These are phyloP conservation scores for Mytilinidion resinicola DNA, from an alignment of 495 filamentous ascomycete species.

Conservation along the genomic window DNA sequence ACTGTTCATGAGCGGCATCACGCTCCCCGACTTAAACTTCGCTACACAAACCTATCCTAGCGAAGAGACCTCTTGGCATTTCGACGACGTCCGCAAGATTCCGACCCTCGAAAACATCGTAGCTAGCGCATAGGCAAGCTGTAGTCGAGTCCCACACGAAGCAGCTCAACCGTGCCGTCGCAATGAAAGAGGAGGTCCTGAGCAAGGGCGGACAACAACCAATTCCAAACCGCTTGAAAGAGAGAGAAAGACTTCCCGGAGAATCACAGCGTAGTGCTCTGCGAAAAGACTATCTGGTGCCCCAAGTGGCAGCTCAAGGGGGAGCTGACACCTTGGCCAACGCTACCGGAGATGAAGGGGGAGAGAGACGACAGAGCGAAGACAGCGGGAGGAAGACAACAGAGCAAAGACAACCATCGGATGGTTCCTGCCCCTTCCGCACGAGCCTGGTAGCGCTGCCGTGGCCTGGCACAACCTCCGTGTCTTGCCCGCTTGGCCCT, in stretches of 20 bases:
- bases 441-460: constrained; percentile 18
- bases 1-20: too few species aligned
- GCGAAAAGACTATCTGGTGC: constrained; percentile 25
- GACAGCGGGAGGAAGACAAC: constrained; percentile 29
- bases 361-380: too few species aligned
- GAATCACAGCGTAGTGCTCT: constrained; percentile 8
- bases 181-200: constrained; percentile 1
- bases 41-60: too few species aligned
- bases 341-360: constrained; percentile 22
- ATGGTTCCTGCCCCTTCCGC: constrained; percentile 20
- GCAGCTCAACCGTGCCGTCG: background rate
- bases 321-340: constrained; percentile 24
- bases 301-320: constrained; percentile 22
- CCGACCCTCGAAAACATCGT: too few species aligned
- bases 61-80: too few species aligned
- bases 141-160: constrained; percentile 3
- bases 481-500: constrained; percentile 4
- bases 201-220: background rate
- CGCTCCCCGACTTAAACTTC: too few species aligned
- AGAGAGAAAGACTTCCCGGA: background rate
- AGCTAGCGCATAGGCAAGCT: constrained; percentile 15
- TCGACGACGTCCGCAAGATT: too few species aligned
- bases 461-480: constrained; percentile 21
- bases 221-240: background rate
- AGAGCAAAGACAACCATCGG: constrained; percentile 24